Evolutionary conservation across 106 monocot genomes (phyloP).

Genomic region (Triglochin maritima): DNA sequence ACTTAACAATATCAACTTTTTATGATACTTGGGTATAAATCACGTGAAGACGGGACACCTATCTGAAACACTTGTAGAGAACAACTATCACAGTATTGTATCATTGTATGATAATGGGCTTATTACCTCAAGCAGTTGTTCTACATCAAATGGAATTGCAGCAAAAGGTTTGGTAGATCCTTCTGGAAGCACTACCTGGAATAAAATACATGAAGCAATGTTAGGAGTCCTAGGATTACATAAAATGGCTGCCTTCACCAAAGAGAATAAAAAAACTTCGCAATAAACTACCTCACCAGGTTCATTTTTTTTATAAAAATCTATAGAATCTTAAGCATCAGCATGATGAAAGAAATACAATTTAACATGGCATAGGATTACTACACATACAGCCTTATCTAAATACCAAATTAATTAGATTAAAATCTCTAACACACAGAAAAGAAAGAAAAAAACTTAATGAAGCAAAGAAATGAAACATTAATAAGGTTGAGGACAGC

Average conservation of each 20-base stretch:
- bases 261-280: too few species aligned
- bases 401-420: too few species aligned
- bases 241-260: too few species aligned
- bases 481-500: neutral
- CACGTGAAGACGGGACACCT: too few species aligned
- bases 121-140: conserved; percentile 61
- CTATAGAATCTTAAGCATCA: too few species aligned
- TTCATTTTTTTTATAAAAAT: neutral
- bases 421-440: neutral
- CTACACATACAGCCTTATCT: too few species aligned
- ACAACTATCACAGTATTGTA: too few species aligned
- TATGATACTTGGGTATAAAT: too few species aligned
- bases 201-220: neutral
- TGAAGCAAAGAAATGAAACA: neutral
- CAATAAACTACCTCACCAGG: neutral
- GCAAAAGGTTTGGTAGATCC: conserved; percentile 55
- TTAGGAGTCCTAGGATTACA: neutral
- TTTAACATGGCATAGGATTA: too few species aligned
- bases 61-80: too few species aligned
- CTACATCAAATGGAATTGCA: conserved; percentile 40
- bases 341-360: too few species aligned
- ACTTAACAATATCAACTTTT: too few species aligned
- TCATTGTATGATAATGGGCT: neutral
- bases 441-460: neutral
- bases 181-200: conserved; percentile 84